Base-by-base conservation (phyloP, 495 filamentous ascomycete species). In the Sporormia fimetaria region DNA sequence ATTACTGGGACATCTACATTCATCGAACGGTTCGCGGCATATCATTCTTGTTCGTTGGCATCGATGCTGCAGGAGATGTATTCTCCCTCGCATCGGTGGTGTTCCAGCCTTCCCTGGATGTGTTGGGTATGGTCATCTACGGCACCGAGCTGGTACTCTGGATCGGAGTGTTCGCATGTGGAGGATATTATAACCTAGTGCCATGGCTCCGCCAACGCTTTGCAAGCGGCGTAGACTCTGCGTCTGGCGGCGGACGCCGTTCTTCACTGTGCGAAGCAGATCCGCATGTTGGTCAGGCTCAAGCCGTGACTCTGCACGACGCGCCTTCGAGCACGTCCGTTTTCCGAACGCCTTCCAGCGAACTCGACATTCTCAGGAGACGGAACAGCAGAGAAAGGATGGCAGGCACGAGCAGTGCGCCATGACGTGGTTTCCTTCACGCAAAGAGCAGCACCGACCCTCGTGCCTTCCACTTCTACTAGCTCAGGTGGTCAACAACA, bases 51-150 rank as follows among this genome's bases (percentile, higher is more conserved):
- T 81, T 79, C 49, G 74, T 78, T 0, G 73, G 58, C 0, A 76
- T 79, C 27, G 76, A 81, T 55, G 75, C 75, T 3, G 65, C 68
- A 1, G 76, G 75, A 0, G 76, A 81, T 60, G 40, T 79, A 1
- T 74, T 72, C 39, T 78, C 75, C 3, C 62, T 79, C 0, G 49
- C 76, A 9, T 77, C 76, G 4, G 59, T 81, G 25, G 57, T 78
- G 33, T 79, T 77, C 41, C 72, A 74, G 56, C 58, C 63, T 3
- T 57, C 49, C 18, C 57, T 77, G 15, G 64, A 77, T 53, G 52
- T 73, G 9, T 56, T 76, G 1, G 76, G 74, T 0, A 64, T 79
- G 51, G 65, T 75, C 7, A 76, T 77, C 15, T 80, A 79, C 56
- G 71, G 66, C 11, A 71, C 67, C 0, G 76, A 79, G 52, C 58